Percentiles rank a stretch among this genome's conserved stretches.
These are phyloP conservation scores for Pulveroboletus ravenelii DNA, from an alignment of 768 basidiomycete genomes.

Conservation along the genomic window DNA sequence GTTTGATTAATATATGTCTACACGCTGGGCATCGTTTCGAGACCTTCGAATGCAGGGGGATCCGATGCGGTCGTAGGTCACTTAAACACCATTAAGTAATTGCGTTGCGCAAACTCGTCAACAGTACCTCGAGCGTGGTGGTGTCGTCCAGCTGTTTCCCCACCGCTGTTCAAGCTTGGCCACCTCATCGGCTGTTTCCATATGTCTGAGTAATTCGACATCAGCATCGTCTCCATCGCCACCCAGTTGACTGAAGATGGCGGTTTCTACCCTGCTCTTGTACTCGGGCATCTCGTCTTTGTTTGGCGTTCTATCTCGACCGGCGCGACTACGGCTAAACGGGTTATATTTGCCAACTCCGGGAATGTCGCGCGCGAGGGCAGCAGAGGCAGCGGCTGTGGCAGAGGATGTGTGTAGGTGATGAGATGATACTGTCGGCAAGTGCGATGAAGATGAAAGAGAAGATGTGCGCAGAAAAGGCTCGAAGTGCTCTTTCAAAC, in stretches of 20 bases:
- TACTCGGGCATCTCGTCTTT: constrained; percentile 79
- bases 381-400: constrained; percentile 85
- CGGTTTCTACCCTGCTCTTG: constrained; percentile 63
- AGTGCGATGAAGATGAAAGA: constrained; percentile 60
- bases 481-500: constrained; percentile 95
- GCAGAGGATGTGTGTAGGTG: constrained; percentile 75
- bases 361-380: constrained; percentile 82
- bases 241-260: constrained; percentile 47
- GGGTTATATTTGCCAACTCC: constrained; percentile 78
- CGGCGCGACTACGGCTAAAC: constrained; percentile 41
- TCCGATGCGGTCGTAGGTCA: constrained; percentile 81
- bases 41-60: constrained; percentile 88
- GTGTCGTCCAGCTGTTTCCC: constrained; percentile 72
- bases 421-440: constrained; percentile 53
- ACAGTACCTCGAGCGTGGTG: constrained; percentile 56
- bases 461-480: constrained; percentile 85
- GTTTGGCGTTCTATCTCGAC: constrained; percentile 61
- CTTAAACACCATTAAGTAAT: constrained; percentile 35
- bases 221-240: constrained; percentile 64
- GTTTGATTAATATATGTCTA: constrained; percentile 95
- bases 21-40: constrained; percentile 95
- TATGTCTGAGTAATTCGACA: constrained; percentile 61
- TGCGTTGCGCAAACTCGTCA: not conserved
- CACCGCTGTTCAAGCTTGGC: constrained; percentile 76
- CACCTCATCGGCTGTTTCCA: constrained; percentile 60